Percentiles rank a stretch among this genome's conserved stretches.
These are phyloP conservation scores for Candida qinlingensis DNA, from an alignment of 805 yeast genomes.

Conservation along the genomic window DNA sequence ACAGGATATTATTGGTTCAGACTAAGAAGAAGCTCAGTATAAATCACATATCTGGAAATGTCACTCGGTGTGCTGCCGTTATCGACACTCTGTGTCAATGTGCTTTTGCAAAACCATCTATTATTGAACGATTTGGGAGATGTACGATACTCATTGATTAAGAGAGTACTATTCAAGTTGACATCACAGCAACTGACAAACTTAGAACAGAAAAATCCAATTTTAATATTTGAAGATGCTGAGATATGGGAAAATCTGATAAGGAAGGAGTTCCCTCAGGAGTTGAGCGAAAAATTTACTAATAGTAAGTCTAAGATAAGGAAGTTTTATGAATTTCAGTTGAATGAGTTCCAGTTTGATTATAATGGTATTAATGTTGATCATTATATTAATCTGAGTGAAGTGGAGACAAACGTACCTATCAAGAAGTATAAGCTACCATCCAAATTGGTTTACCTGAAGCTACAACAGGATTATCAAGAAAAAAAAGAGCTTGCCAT, in stretches of 20 bases:
- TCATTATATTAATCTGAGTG: constrained; percentile 12
- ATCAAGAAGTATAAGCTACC: constrained; percentile 29
- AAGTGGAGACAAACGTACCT: constrained; percentile 1
- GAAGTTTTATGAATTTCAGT: constrained; percentile 16
- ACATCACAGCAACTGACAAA: constrained; percentile 27
- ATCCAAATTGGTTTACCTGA: constrained; percentile 29
- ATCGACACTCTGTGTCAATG: constrained; percentile 21
- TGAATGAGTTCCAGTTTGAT: constrained; percentile 14
- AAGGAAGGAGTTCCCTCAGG: constrained; percentile 30
- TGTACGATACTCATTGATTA: constrained; percentile 29
- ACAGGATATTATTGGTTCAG: background rate
- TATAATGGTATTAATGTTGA: constrained; percentile 10
- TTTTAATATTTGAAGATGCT: constrained; percentile 33
- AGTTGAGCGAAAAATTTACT: constrained; percentile 27
- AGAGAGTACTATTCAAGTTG: constrained; percentile 25
- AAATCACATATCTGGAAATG: background rate
- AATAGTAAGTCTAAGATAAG: constrained; percentile 17
- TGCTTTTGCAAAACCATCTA: constrained; percentile 16
- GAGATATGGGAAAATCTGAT: constrained; percentile 30
- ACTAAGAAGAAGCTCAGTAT: background rate
- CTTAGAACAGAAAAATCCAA: constrained; percentile 28
- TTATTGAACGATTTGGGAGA: constrained; percentile 25
- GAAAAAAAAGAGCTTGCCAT: constrained; percentile 31
- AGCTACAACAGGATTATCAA: constrained; percentile 28
- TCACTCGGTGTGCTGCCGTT: constrained; percentile 14